These are phyloP conservation scores for Agrostemma githago DNA, from an alignment of 148 eudicot species.

Conservation along the genomic window DNA sequence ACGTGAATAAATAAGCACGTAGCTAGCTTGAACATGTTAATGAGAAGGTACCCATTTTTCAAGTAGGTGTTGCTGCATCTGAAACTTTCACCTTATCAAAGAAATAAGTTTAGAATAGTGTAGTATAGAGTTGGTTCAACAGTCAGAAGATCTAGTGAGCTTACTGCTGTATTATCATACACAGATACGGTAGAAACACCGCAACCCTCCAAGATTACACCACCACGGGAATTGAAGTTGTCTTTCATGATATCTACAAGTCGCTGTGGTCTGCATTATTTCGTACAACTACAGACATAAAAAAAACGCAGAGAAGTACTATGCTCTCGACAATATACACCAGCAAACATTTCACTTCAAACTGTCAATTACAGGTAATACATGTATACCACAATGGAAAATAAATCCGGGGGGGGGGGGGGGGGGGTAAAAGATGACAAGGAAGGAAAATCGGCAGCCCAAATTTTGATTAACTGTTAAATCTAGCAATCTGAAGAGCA, in stretches of 20 bases:
- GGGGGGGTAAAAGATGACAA: too few relatives aligned
- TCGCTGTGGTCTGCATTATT: slow-evolving; percentile 63
- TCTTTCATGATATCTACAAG: slow-evolving; percentile 69
- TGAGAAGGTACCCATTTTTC: neutral
- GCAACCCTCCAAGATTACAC: slow-evolving; percentile 71
- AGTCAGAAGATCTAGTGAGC: slow-evolving; percentile 17
- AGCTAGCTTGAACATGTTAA: neutral
- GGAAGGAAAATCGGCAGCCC: neutral
- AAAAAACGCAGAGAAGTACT: neutral
- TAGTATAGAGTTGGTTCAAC: neutral
- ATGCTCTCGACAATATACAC: too few relatives aligned
- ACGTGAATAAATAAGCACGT: neutral
- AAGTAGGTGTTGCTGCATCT: neutral
- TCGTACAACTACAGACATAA: neutral
- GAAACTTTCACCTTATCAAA: neutral
- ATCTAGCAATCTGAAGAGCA: neutral
- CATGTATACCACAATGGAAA: too few relatives aligned
- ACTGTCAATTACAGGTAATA: neutral
- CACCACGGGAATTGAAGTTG: slow-evolving; percentile 69
- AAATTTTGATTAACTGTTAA: neutral
- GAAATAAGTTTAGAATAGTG: neutral
- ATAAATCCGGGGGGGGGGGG: too few relatives aligned
- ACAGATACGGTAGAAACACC: slow-evolving; percentile 63
- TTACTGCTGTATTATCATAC: slow-evolving; percentile 82
- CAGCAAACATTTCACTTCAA: too few relatives aligned